Percentiles rank a stretch among this genome's conserved stretches.
Evolutionary conservation across 305 asterid genomes (phyloP).

Genomic region (Nicotiana rustica): DNA sequence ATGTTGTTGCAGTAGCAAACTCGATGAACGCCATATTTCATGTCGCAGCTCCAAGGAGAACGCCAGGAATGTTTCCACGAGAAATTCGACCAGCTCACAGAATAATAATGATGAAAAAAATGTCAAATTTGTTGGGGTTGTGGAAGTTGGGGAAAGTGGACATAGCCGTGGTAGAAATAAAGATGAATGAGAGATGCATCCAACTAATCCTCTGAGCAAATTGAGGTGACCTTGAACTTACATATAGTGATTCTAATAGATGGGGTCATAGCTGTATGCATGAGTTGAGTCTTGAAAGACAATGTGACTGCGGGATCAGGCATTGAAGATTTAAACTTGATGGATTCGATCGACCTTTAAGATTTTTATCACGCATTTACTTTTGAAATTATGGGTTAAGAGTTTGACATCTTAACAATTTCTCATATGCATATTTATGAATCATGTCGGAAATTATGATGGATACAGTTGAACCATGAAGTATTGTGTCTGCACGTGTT

Average conservation of each 20-base stretch:
- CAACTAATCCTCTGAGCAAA: not conserved
- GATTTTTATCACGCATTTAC: not conserved
- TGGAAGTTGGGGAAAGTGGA: slow-evolving; percentile 19
- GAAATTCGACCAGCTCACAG: not conserved
- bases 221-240: not conserved
- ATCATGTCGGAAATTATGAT: too few species aligned
- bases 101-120: slow-evolving; percentile 7
- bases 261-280: not conserved
- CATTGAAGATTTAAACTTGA: not conserved
- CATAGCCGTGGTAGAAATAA: not conserved
- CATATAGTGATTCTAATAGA: not conserved
- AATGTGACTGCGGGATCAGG: not conserved
- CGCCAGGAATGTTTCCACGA: not conserved
- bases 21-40: slow-evolving; percentile 36
- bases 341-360: not conserved
- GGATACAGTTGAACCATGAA: too few species aligned
- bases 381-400: too few species aligned
- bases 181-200: not conserved
- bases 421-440: too few species aligned
- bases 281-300: not conserved
- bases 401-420: too few species aligned
- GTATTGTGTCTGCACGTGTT: not conserved
- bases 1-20: slow-evolving; percentile 4
- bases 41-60: slow-evolving; percentile 16
- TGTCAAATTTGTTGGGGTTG: slow-evolving; percentile 8